Percentiles rank a stretch among this genome's conserved stretches.
Conservation (phyloP, 352 stramenopile genomes). For the Phytophthora podocarpi region DNA sequence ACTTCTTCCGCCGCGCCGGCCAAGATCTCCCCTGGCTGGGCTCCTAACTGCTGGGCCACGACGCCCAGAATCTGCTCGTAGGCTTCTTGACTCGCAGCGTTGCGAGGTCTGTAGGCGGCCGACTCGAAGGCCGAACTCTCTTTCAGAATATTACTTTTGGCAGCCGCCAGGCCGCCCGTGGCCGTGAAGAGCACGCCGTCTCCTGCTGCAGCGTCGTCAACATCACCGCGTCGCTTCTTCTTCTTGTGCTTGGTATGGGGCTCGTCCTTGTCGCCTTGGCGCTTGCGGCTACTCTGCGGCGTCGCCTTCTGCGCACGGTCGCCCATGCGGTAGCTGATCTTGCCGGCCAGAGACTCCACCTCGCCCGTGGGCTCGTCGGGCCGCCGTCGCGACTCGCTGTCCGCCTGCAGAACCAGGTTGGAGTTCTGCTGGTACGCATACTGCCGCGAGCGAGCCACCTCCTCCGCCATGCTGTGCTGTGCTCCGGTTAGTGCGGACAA, state of each 20-base stretch:
- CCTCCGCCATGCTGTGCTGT: conserved; percentile 83
- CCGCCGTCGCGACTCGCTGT: conserved; percentile 82
- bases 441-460: conserved; percentile 87
- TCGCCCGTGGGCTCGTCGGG: conserved; percentile 87
- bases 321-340: conserved; percentile 84
- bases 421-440: conserved; percentile 95
- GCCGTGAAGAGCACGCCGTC: conserved; percentile 60
- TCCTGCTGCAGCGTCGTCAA: conserved; percentile 4
- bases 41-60: conserved; percentile 79
- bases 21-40: conserved; percentile 92
- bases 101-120: conserved; percentile 89
- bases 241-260: conserved; percentile 35
- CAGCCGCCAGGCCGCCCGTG: conserved; percentile 46
- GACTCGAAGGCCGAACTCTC: conserved; percentile 78
- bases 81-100: conserved; percentile 80
- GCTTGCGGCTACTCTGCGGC: conserved; percentile 46
- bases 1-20: conserved; percentile 92
- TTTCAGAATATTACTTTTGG: conserved; percentile 66
- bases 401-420: conserved; percentile 94
- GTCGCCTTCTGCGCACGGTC: conserved; percentile 77
- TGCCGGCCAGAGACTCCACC: conserved; percentile 83
- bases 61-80: conserved; percentile 91
- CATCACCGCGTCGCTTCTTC: conserved; percentile 62
- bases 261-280: conserved; percentile 18
- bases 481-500: no score